A percentile compares a stretch with the other conserved stretches of the same genome.
Conservation (phyloP, 2,329 filamentous ascomycete species). For the Leptographium radiaticola region DNA sequence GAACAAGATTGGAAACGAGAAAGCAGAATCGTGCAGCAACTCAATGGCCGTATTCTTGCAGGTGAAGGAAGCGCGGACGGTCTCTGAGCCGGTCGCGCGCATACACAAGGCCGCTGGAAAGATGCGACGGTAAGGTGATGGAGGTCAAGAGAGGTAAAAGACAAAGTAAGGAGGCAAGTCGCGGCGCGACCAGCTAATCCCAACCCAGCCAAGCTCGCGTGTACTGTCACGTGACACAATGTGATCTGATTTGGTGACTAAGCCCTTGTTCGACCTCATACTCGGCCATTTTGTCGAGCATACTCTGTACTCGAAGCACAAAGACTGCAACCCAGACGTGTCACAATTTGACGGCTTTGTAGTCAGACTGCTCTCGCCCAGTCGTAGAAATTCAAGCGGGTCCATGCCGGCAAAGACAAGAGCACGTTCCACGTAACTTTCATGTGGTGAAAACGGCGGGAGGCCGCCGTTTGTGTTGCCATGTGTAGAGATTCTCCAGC, state of each 20-base stretch:
- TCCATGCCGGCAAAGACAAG: no score
- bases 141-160: background rate
- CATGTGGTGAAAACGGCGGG: no score
- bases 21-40: background rate
- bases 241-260: background rate
- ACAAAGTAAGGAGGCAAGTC: background rate
- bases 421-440: no score
- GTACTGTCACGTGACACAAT: background rate
- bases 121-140: background rate
- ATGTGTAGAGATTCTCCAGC: no score
- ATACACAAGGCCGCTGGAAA: background rate
- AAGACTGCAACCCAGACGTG: no score
- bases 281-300: no score
- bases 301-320: no score
- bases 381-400: no score
- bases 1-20: slow-evolving; percentile 7
- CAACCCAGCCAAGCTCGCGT: background rate
- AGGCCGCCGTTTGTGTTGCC: no score
- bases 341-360: no score
- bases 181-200: slow-evolving; percentile 1
- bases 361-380: no score
- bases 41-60: background rate
- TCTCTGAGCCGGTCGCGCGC: background rate
- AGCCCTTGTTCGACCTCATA: background rate
- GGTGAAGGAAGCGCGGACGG: background rate